Base-by-base conservation (phyloP, 192 early-diverging fungal species). In the Coemansia sp. region DNA sequence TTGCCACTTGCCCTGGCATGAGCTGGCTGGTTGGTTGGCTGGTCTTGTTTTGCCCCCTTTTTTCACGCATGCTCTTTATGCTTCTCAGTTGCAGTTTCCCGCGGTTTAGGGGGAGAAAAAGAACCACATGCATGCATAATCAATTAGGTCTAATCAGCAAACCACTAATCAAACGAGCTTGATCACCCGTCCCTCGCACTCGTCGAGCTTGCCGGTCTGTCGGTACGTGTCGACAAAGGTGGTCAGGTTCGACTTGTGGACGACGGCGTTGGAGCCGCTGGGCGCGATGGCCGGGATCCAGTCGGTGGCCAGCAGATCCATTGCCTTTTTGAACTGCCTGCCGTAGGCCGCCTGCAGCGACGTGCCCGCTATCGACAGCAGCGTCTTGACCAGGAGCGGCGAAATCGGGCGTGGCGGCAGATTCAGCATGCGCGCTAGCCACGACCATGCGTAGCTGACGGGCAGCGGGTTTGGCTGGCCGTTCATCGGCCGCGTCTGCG, bases 161-260 rank as follows among this genome's bases (percentile, higher is more conserved):
- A 35, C 11, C 34, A 42, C 3, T 42, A 16, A 42, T 42, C 16
- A 42, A 42, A 13, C 39, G 16, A 42, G 46, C 51, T 69, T 72
- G 22, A 78, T 72, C 11, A 61, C 73, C 20, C 84, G 95, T 19
- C 86, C 89, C 28, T 78, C 80, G n/a, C 86, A 93, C 54, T 94
- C 93, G 28, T 85, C 85, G 53, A 90, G 91, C 54, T 88, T 91
- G 80, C 82, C 95, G 36, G 64, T 79, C 25, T 83, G 90, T 51
- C 87, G 88, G 42, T 55, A 82, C 16, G 77, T 79, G 8, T 96
- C 95, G 76, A 96, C 89, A 69, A 85, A 90, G 22, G 84, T 85
- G 64, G 72, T 89, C 22, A 87, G 83, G 48, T 74, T 86, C 7
- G 85, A 89, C 28, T 82, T 96, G 9, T 71, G 69, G 14, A 82